Percentiles rank a stretch among this genome's conserved stretches.
Conservation (phyloP, 352 stramenopile genomes). For the Globisporangium perplexum region DNA sequence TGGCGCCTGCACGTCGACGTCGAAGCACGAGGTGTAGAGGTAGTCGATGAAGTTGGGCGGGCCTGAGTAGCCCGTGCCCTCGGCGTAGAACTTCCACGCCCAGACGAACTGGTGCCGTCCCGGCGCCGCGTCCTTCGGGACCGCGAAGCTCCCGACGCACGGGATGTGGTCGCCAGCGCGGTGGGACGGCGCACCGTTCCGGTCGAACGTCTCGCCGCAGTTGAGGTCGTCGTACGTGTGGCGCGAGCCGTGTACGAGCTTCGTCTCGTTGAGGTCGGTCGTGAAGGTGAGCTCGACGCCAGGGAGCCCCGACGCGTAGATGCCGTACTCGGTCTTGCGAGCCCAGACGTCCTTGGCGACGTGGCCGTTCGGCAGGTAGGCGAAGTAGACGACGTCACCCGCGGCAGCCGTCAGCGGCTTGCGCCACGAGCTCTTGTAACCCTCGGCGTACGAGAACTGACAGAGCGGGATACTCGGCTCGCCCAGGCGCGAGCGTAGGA, state of each 20-base stretch:
- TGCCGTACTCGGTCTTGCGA: constrained; percentile 15
- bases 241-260: constrained; percentile 19
- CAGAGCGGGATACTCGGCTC: constrained; percentile 6
- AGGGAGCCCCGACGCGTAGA: constrained; percentile 26
- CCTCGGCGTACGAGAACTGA: constrained; percentile 3
- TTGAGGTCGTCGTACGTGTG: constrained; percentile 29
- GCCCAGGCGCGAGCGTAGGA: constrained; percentile 5
- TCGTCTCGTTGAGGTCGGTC: constrained; percentile 19
- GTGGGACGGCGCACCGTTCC: constrained; percentile 4
- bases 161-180: constrained; percentile 23
- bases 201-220: constrained; percentile 18
- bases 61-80: constrained; percentile 1
- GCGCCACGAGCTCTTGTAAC: constrained; percentile 2
- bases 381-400: constrained; percentile 30
- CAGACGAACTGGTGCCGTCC: constrained; percentile 32
- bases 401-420: constrained; percentile 2
- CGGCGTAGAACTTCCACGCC: constrained; percentile 25
- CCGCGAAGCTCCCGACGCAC: constrained; percentile 25
- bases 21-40: constrained; percentile 14
- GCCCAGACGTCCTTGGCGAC: constrained; percentile 24
- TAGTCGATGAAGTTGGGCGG: constrained; percentile 6
- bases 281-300: constrained; percentile 21
- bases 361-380: constrained; percentile 56
- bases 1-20: constrained; percentile 6
- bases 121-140: constrained; percentile 13